A percentile compares a stretch with the other conserved stretches of the same genome.
These are phyloP conservation scores for Colletotrichum nymphaeae DNA, from an alignment of 2,329 filamentous ascomycete species.

Conservation along the genomic window DNA sequence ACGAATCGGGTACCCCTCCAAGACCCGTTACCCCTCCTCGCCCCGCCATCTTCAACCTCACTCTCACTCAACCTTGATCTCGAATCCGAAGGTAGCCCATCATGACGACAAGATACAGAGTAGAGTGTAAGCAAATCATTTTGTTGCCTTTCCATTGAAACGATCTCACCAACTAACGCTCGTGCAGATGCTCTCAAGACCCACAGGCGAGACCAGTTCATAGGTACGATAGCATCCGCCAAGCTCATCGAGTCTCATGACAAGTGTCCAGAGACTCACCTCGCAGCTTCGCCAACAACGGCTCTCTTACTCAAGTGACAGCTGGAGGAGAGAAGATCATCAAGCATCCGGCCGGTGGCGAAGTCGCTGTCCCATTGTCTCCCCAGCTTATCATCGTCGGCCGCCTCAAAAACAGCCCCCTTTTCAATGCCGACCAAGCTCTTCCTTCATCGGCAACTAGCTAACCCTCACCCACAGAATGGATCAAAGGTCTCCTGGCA, in stretches of 20 bases:
- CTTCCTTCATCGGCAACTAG: background rate
- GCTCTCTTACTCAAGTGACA: background rate
- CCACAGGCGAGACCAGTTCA: slow-evolving; percentile 90
- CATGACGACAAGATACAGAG: slow-evolving; percentile 75
- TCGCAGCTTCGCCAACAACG: background rate
- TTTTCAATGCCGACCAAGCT: background rate
- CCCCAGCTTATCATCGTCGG: background rate
- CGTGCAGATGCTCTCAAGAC: slow-evolving; percentile 75
- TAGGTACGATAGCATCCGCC: slow-evolving; percentile 63
- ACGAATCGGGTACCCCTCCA: background rate
- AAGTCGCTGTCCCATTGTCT: background rate
- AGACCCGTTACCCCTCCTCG: background rate
- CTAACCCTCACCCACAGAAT: slow-evolving; percentile 67
- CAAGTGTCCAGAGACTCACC: background rate
- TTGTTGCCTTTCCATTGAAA: background rate
- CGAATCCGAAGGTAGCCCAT: slow-evolving; percentile 20
- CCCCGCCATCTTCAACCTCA: background rate
- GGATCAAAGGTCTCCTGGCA: slow-evolving; percentile 94
- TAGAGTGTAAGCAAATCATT: slow-evolving; percentile 81
- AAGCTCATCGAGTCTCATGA: background rate
- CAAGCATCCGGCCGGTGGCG: background rate
- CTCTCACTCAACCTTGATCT: background rate
- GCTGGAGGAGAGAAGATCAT: background rate
- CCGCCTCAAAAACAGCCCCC: background rate
- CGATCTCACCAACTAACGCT: slow-evolving; percentile 27